Base-by-base conservation (phyloP, 192 early-diverging fungal species). In the Backusella liffmaniae region DNA sequence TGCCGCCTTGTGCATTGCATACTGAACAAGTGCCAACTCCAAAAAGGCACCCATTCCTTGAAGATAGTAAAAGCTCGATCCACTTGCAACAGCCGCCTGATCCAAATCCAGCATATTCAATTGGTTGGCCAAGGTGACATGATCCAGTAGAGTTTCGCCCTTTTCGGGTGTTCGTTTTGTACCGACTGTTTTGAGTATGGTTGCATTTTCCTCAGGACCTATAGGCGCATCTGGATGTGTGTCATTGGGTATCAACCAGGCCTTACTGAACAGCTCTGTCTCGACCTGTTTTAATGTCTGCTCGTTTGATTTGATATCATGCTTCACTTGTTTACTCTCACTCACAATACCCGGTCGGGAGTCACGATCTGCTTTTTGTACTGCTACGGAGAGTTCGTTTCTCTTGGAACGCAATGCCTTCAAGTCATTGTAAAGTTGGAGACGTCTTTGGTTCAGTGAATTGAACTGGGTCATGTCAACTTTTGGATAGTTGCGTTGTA, bases 21-120 rank as follows among this genome's bases (percentile, higher is more conserved):
- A 96, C 72, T 96, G 94, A 53, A 92, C 85, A 59, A 98, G 80
- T 18, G 94, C 95, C 70, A 93, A 79, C 82, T 98, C 96, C 23
- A 98, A 78, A 39, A 96, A 79, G 0, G 93, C 94, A 5, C 91
- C 95, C 53, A 87, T 90, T 56, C 93, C 92, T 49, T 92, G 90
- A 66, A 96, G 87, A 75, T 94, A 96, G 79, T 96, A 95, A 78
- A 95, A 98, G 30, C 93, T 84, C 13, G 88, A 88, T 16, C 96
- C 95, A 0, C 92, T 86, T 10, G 94, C 92, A 30, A 87, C 85
- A 0, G 94, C 90, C 2, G 91, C 95, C n/a, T 93, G 87, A 32
- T 93, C 88, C 73, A 96, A 89, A 82, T 98, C 94, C 29, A 93
- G 80, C 26, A 96, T 79, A 35, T 90, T 90, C 77, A 94, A 85